Conservation (phyloP, 345 rosid species). For the Microthlaspi erraticum region DNA sequence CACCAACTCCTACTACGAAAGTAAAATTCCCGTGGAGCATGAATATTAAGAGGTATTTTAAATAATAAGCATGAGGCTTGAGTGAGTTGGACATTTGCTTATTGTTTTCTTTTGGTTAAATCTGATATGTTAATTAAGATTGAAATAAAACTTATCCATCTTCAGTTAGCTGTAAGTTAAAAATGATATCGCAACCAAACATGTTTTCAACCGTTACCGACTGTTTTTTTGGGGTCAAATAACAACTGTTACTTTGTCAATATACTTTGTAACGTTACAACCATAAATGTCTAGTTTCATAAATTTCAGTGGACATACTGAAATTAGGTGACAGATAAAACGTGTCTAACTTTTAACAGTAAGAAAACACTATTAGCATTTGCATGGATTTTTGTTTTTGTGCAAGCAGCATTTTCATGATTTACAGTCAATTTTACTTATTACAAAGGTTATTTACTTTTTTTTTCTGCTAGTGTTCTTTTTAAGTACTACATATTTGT, state of each 20-base stretch:
- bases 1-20: constrained; percentile 4
- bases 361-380: too few species aligned
- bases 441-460: background rate
- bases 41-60: constrained; percentile 15
- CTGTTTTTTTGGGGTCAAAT: too few species aligned
- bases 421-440: background rate
- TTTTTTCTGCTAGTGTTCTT: background rate
- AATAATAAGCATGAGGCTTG: too few species aligned
- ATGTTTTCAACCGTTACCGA: constrained; percentile 7
- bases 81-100: too few species aligned
- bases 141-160: too few species aligned
- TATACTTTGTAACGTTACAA: background rate
- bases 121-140: too few species aligned
- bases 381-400: too few species aligned
- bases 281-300: constrained; percentile 11
- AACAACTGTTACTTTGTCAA: too few species aligned
- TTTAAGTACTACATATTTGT: background rate
- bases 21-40: background rate
- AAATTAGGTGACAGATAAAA: constrained; percentile 18
- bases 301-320: constrained; percentile 17
- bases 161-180: background rate
- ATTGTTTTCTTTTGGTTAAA: too few species aligned
- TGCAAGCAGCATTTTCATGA: constrained; percentile 5
- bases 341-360: constrained; percentile 13
- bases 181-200: background rate